Evolutionary conservation across 371 early-diverging fungal species (phyloP), one percentile per base, ranked within the genome.

Genomic region (Saksenaea oblongispora): DNA sequence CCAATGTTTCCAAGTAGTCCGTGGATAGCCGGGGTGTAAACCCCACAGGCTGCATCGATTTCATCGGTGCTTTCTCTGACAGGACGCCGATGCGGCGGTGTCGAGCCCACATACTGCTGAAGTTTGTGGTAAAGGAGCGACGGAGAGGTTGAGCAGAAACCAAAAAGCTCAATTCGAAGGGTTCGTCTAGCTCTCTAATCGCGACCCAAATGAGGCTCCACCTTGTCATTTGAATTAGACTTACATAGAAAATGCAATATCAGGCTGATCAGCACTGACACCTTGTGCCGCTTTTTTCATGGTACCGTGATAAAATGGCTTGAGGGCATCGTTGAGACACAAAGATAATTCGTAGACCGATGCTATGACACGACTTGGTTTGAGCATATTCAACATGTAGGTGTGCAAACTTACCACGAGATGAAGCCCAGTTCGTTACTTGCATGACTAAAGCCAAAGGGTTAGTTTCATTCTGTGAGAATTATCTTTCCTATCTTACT

Each of bases 401-500:
- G n/a, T n/a, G n/a, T 22, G 10, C 3, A 47, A 10, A 22, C 54
- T 31, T 62, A 62, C 68, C 61, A 47, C 60, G 59, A 27, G 60
- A 61, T 15, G 69, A 69, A 15, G 64, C 47, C 53, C 47, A 11
- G 18, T 69, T 69, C 22, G 53, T 69, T 24, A 69, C 39, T 18
- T 61, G 60, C 11, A 69, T 18, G 14, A 69, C 69, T 69, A 64
- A 1, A 54, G 26, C 9, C 15, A 34, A 0, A 15, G n/a, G n/a
- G n/a, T n/a, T n/a, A n/a, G n/a, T n/a, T n/a, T n/a, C n/a, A 61
- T 0, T 24, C 24, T 24, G 27, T 14, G 35, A 35, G 27, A 1
- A 13, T 61, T 27, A 34, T 17, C 37, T 18, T 24, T 22, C 10
- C 37, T 36, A 5, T 61, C 26, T 55, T 54, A 39, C 54, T 24